A percentile compares a stretch with the other conserved stretches of the same genome.
These are phyloP conservation scores for Anthracocystis panici-leucophaei DNA, from an alignment of 1,284 basidiomycete species.

Conservation along the genomic window DNA sequence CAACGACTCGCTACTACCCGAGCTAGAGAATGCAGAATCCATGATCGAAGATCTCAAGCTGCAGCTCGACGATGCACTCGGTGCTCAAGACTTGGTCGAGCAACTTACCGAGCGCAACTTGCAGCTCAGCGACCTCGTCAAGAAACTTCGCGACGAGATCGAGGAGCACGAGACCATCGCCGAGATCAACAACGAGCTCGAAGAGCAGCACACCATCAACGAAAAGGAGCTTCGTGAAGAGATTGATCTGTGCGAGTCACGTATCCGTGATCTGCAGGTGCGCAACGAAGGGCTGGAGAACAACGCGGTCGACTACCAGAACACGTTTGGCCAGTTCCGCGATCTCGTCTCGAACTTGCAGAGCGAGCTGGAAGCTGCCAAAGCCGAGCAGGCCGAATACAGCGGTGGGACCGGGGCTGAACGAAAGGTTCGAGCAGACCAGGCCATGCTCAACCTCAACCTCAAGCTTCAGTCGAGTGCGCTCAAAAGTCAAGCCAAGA, in stretches of 20 bases:
- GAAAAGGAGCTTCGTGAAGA: constrained; percentile 93
- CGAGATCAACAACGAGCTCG: constrained; percentile 95
- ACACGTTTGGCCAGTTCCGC: constrained; percentile 64
- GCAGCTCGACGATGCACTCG: constrained; percentile 93
- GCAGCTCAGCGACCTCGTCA: constrained; percentile 80
- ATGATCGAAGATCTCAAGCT: constrained; percentile 93
- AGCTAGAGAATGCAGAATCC: constrained; percentile 66
- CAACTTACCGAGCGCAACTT: constrained; percentile 95
- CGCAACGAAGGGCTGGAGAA: constrained; percentile 55
- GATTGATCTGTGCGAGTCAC: constrained; percentile 72
- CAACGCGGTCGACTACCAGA: constrained; percentile 61
- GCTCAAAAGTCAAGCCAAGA: constrained; percentile 67
- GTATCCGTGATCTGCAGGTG: constrained; percentile 41
- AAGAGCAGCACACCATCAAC: constrained; percentile 94
- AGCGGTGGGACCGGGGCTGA: constrained; percentile 39
- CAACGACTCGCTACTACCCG: constrained; percentile 47
- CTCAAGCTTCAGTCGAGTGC: constrained; percentile 64
- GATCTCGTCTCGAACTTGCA: constrained; percentile 63
- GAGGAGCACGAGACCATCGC: constrained; percentile 96
- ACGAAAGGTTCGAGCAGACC: constrained; percentile 48
- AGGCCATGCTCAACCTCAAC: constrained; percentile 66
- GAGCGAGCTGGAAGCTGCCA: constrained; percentile 60
- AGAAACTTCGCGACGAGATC: constrained; percentile 93
- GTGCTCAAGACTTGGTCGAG: constrained; percentile 95
- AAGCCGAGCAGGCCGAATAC: constrained; percentile 51